Base-by-base conservation (phyloP, 371 early-diverging fungal genomes). In the Mucor lusitanicus region DNA sequence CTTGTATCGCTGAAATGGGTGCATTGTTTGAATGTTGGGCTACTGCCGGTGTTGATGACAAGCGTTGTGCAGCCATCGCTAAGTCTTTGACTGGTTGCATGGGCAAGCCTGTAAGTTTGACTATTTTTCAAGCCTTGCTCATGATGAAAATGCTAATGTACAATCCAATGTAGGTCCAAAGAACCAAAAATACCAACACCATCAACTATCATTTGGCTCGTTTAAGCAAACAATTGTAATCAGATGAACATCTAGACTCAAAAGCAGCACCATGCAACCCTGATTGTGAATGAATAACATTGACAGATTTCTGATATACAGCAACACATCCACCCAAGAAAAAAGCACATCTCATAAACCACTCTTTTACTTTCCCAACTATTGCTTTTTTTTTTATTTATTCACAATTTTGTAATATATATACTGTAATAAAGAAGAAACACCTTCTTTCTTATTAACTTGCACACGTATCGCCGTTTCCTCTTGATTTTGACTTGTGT, bases 21-120 rank as follows among this genome's bases (percentile, higher is more conserved):
- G 85, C 86, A 42, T 72, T 88, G 70, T 83, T 88, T 73, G 86
- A 88, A 78, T 88, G 88, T 76, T 88, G 88, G 88, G 85, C 86
- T 35, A 77, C 82, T 58, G 73, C 83, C 15, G 86, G 85, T 67
- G 81, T 87, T 17, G 86, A 88, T 63, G 86, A 85, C 66, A 80
- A 85, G 50, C 83, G 78, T 68, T 88, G 88, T 69, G 67, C 78
- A 64, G 79, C 81, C 39, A 74, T 82, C 53, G 84, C 85, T 61
- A 81, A 85, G 71, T 78, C 85, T 65, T 78, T 88, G 23, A 79
- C 85, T n/a, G 79, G 74, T 55, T 88, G 88, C 75, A 86, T 88
- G 86, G 77, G 82, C 66, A 87, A 84, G 69, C 82, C 85, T 68
- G 88, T 86, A 86, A 72, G 82, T 74, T 23, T 35, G 33, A 33